phyloP scores from a whole-genome alignment of 305 asterid species.

The Rubia tinctorum region DNA sequence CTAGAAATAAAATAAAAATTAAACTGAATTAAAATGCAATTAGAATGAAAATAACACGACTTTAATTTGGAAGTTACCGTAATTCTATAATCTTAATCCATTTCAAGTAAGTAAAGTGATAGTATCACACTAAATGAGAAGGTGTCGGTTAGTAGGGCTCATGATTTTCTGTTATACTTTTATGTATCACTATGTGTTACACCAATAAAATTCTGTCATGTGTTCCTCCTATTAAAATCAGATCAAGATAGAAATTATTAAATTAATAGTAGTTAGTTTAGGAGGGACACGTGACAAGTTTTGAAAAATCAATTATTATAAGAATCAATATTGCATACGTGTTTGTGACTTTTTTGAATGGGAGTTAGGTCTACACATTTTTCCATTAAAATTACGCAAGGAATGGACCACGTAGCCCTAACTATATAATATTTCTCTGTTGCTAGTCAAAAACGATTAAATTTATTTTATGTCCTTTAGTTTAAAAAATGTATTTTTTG shows the following conservation, averaged over 20 bases:
- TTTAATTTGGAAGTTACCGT: too few relatives aligned
- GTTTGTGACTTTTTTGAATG: constrained; percentile 2
- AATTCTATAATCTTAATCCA: too few relatives aligned
- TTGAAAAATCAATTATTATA: background rate
- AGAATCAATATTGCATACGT: background rate
- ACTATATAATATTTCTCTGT: constrained; percentile 2
- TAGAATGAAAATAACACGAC: too few relatives aligned
- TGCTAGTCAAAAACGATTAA: constrained; percentile 14
- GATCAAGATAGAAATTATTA: too few relatives aligned
- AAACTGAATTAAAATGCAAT: too few relatives aligned
- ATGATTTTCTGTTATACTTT: too few relatives aligned
- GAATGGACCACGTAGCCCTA: constrained; percentile 6
- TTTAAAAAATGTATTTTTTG: background rate
- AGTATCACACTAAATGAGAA: background rate
- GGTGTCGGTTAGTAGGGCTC: background rate
- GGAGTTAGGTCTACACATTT: constrained; percentile 19
- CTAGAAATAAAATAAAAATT: too few relatives aligned
- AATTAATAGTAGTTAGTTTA: too few relatives aligned
- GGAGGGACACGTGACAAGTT: too few relatives aligned
- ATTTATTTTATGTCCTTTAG: background rate
- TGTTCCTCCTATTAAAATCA: too few relatives aligned
- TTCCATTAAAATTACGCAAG: background rate
- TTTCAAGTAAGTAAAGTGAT: background rate
- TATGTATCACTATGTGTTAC: too few relatives aligned
- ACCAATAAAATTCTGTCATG: too few relatives aligned